These are phyloP conservation scores for Aspergillus uvarum DNA, from an alignment of 2,329 filamentous ascomycete genomes.

Conservation along the genomic window DNA sequence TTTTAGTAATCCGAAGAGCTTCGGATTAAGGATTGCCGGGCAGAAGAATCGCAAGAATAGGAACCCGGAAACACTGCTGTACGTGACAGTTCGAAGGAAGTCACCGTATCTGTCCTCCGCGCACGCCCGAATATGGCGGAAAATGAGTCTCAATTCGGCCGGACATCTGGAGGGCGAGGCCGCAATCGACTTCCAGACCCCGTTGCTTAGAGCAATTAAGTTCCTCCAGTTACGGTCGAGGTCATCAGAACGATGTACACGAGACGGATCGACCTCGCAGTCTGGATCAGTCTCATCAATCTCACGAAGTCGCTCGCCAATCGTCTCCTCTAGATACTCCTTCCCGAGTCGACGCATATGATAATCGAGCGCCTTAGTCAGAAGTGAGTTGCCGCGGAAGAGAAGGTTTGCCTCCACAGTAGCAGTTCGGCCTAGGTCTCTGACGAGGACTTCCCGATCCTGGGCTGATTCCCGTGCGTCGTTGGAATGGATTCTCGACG, in stretches of 20 bases:
- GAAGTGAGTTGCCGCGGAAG: slow-evolving; percentile 89
- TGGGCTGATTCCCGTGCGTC: slow-evolving; percentile 57
- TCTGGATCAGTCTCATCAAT: slow-evolving; percentile 89
- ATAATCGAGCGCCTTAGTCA: slow-evolving; percentile 90
- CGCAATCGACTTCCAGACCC: slow-evolving; percentile 81
- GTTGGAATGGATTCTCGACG: slow-evolving; percentile 63
- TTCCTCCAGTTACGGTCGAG: slow-evolving; percentile 79
- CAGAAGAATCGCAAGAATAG: slow-evolving; percentile 94
- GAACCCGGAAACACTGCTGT: slow-evolving; percentile 93
- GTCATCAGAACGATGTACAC: slow-evolving; percentile 66
- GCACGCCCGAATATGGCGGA: slow-evolving; percentile 88
- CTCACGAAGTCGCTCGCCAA: slow-evolving; percentile 80
- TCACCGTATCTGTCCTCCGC: slow-evolving; percentile 94
- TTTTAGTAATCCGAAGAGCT: slow-evolving; percentile 82
- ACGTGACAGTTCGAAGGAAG: slow-evolving; percentile 82
- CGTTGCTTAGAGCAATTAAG: slow-evolving; percentile 72
- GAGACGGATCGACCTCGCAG: slow-evolving; percentile 92
- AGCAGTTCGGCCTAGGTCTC: slow-evolving; percentile 64
- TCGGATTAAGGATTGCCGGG: slow-evolving; percentile 92
- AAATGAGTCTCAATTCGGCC: slow-evolving; percentile 75
- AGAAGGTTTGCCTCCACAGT: slow-evolving; percentile 85
- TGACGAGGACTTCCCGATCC: slow-evolving; percentile 60
- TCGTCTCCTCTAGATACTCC: slow-evolving; percentile 84
- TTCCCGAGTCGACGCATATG: slow-evolving; percentile 94
- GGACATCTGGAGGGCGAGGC: slow-evolving; percentile 74